phyloP scores from a whole-genome alignment of 164 flowering plant genomes.

The grape (Vitis vinifera) region ASM3070453v1 NC_081822.1:3401501-3402000 shows the following conservation, averaged over 20 bases:
- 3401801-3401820: constrained; percentile 80
- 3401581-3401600: neutral
- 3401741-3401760: constrained; percentile 67
- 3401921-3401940: too few relatives aligned
- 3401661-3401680: neutral
- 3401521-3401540: constrained; percentile 64
- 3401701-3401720: constrained; percentile 70
- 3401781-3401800: constrained; percentile 74
- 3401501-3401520: constrained; percentile 78
- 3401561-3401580: neutral
- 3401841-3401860: constrained; percentile 74
- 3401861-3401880: constrained; percentile 69
- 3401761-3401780: constrained; percentile 78
- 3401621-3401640: neutral
- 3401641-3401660: neutral
- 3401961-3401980: neutral
- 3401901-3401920: too few relatives aligned
- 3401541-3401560: constrained; percentile 76
- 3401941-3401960: neutral
- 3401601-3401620: neutral
- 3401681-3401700: constrained; percentile 64
- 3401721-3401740: constrained; percentile 81
- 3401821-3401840: constrained; percentile 83
- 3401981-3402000: constrained; percentile 52
- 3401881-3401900: neutral